A percentile compares a stretch with the other conserved stretches of the same genome.
Conservation (phyloP, 345 rosid genomes). For the Draba incana region DNA sequence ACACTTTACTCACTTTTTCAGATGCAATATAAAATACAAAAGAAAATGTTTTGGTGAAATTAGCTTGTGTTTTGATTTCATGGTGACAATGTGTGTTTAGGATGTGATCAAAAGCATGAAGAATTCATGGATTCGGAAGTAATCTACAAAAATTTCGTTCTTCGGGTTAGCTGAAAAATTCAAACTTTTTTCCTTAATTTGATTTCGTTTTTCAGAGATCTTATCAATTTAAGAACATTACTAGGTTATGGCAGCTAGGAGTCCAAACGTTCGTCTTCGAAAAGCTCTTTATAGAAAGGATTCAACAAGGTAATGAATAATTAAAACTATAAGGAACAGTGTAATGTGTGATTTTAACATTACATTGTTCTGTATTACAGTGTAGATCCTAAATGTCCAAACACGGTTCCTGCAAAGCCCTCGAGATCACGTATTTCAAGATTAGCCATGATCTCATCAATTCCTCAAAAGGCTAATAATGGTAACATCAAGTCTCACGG, state of each 20-base stretch:
- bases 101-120: slow-evolving; percentile 95
- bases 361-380: slow-evolving; percentile 33
- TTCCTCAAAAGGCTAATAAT: slow-evolving; percentile 52
- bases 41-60: too few relatives aligned
- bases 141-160: slow-evolving; percentile 80
- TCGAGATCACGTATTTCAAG: slow-evolving; percentile 63
- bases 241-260: slow-evolving; percentile 97
- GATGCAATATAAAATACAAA: too few relatives aligned
- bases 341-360: neutral
- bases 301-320: slow-evolving; percentile 45
- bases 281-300: slow-evolving; percentile 61
- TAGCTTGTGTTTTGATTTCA: slow-evolving; percentile 15
- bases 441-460: slow-evolving; percentile 76
- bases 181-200: neutral
- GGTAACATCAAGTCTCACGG: slow-evolving; percentile 27
- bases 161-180: slow-evolving; percentile 60
- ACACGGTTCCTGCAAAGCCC: slow-evolving; percentile 80
- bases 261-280: slow-evolving; percentile 76
- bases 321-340: neutral
- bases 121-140: slow-evolving; percentile 85
- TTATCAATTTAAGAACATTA: slow-evolving; percentile 9
- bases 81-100: slow-evolving; percentile 46
- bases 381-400: slow-evolving; percentile 63
- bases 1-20: too few relatives aligned
- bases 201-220: neutral